Conservation (phyloP, 129 eudicot genomes). For the Pittosporum tobira region DNA sequence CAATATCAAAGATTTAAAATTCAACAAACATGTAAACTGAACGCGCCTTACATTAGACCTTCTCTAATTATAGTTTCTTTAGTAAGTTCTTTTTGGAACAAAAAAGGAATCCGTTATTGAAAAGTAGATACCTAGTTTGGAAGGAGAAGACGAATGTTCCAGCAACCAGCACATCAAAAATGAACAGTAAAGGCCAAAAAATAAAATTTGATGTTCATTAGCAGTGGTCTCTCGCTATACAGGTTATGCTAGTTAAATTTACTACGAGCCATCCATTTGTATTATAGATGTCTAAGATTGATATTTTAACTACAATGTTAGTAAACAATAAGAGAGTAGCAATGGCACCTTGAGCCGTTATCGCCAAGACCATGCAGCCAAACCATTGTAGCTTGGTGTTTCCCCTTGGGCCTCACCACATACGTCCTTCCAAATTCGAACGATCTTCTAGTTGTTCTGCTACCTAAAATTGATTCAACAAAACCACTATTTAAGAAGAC, state of each 20-base stretch:
- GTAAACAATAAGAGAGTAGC: not conserved
- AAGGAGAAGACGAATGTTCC: not conserved
- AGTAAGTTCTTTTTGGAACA: constrained; percentile 16
- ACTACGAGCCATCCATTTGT: not conserved
- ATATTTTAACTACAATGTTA: not conserved
- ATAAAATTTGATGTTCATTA: not conserved
- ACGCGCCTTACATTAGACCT: constrained; percentile 13
- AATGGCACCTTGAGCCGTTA: constrained; percentile 82
- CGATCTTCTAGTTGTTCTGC: constrained; percentile 60
- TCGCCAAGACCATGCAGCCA: constrained; percentile 99
- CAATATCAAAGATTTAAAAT: not conserved
- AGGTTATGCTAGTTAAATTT: not conserved
- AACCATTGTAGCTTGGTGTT: constrained; percentile 91
- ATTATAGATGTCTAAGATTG: not conserved
- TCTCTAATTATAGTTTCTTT: not conserved
- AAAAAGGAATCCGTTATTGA: constrained; percentile 7
- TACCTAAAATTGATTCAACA: constrained; percentile 39
- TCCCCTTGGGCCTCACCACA: constrained; percentile 94
- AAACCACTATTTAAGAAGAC: constrained; percentile 7
- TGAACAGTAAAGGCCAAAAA: constrained; percentile 1
- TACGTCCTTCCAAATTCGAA: constrained; percentile 92
- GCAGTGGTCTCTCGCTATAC: constrained; percentile 5
- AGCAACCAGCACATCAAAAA: not conserved
- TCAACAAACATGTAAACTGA: not conserved
- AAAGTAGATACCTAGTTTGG: constrained; percentile 16